Percentiles rank a stretch among this genome's conserved stretches.
These are phyloP conservation scores for Botrytis pseudocinerea DNA, from an alignment of 2,329 filamentous ascomycete species.

Conservation along the genomic window DNA sequence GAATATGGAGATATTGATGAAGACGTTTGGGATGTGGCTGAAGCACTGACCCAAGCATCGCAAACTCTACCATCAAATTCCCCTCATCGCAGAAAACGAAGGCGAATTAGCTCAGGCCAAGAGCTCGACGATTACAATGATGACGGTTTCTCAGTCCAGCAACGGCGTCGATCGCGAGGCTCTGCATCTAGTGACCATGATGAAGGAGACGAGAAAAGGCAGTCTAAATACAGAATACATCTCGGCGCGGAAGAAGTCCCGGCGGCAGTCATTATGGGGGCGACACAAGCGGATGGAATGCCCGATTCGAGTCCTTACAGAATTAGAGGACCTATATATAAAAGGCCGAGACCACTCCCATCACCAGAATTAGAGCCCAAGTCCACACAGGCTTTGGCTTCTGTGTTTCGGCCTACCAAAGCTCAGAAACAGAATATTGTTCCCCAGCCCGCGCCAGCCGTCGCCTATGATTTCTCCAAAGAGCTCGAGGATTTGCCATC, in stretches of 20 bases:
- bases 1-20: conserved; percentile 25
- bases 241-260: conserved; percentile 34
- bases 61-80: conserved; percentile 21
- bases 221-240: conserved; percentile 40
- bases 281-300: conserved; percentile 39
- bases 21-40: conserved; percentile 21
- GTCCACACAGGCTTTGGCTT: neutral
- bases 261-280: conserved; percentile 35
- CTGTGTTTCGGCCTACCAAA: conserved; percentile 19
- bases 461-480: conserved; percentile 42
- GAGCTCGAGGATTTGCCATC: conserved; percentile 56
- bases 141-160: neutral
- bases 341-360: conserved; percentile 43
- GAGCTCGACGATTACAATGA: conserved; percentile 11
- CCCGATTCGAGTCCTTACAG: conserved; percentile 50
- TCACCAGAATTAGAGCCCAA: conserved; percentile 24
- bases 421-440: conserved; percentile 23
- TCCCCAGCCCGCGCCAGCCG: conserved; percentile 17
- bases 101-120: conserved; percentile 16
- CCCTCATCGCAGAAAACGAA: conserved; percentile 20
- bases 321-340: conserved; percentile 53
- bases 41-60: conserved; percentile 24
- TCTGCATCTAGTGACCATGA: conserved; percentile 28
- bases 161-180: conserved; percentile 27
- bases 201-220: conserved; percentile 33